phyloP scores from a whole-genome alignment of 257 asterid genomes.

The Lycium ferocissimum region DNA sequence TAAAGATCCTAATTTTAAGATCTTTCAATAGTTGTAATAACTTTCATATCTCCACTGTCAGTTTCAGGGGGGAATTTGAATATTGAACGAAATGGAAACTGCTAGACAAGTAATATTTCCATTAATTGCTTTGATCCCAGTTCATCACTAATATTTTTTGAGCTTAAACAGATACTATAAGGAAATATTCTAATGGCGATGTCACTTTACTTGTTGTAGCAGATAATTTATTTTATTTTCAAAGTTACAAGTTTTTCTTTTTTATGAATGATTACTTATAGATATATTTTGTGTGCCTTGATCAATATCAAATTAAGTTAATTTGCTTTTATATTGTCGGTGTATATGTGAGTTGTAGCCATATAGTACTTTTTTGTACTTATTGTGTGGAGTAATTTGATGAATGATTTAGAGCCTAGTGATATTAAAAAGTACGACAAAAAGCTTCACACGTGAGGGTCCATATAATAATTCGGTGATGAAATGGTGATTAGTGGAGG shows the following conservation, averaged over 20 bases:
- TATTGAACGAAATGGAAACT: conserved; percentile 38
- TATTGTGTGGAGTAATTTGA: not conserved
- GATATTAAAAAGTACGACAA: not conserved
- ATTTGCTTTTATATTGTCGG: no score
- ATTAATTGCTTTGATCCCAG: not conserved
- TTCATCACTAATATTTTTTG: not conserved
- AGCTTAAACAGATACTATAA: no score
- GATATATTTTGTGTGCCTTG: no score
- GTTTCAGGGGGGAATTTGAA: conserved; percentile 25
- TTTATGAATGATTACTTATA: not conserved
- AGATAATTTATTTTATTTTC: not conserved
- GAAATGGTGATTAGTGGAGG: conserved; percentile 8
- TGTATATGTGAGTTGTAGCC: no score
- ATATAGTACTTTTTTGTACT: not conserved
- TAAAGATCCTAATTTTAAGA: not conserved
- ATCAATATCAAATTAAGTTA: no score
- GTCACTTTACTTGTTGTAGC: no score
- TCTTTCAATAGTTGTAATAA: conserved; percentile 22
- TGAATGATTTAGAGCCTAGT: not conserved
- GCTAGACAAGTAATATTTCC: not conserved
- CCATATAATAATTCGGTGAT: not conserved
- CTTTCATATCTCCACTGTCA: conserved; percentile 29
- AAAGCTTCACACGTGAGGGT: conserved; percentile 23
- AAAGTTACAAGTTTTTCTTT: not conserved
- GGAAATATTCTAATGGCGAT: no score